These are phyloP conservation scores for Multifurca ochricompacta DNA, from an alignment of 768 basidiomycete genomes.

Conservation along the genomic window DNA sequence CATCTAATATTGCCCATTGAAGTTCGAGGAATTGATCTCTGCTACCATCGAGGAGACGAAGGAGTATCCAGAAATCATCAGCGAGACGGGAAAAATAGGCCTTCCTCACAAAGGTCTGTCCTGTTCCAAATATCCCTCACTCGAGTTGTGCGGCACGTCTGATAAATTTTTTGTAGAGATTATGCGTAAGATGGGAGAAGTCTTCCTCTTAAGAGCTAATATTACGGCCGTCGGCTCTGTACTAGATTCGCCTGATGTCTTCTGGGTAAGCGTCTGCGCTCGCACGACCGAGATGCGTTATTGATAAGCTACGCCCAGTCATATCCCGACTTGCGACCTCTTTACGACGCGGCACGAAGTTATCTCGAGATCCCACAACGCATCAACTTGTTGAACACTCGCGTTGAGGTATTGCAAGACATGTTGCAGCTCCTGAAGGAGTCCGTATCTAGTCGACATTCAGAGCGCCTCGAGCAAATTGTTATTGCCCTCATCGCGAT, in stretches of 20 bases:
- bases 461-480: conserved; percentile 87
- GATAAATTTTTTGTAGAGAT: conserved; percentile 48
- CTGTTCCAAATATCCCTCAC: not conserved
- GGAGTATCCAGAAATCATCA: conserved; percentile 88
- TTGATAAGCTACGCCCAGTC: conserved; percentile 42
- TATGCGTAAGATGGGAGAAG: conserved; percentile 94
- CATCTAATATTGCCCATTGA: not conserved
- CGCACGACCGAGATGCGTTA: conserved; percentile 19
- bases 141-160: too few relatives aligned
- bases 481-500: conserved; percentile 87
- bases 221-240: conserved; percentile 95
- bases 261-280: conserved; percentile 59
- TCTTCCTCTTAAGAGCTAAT: conserved; percentile 89
- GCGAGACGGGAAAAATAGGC: conserved; percentile 91
- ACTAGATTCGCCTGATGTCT: conserved; percentile 93
- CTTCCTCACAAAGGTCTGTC: conserved; percentile 70
- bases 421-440: conserved; percentile 95
- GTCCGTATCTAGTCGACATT: conserved; percentile 83
- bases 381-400: conserved; percentile 85
- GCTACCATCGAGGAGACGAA: conserved; percentile 94
- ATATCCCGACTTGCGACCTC: conserved; percentile 89
- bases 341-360: conserved; percentile 88
- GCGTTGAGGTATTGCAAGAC: conserved; percentile 94
- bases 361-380: conserved; percentile 94
- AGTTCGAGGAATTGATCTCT: conserved; percentile 92